Percentiles rank a stretch among this genome's conserved stretches.
These are phyloP conservation scores for Strobilomyces echinocephalus DNA, from an alignment of 768 basidiomycete species.

Conservation along the genomic window DNA sequence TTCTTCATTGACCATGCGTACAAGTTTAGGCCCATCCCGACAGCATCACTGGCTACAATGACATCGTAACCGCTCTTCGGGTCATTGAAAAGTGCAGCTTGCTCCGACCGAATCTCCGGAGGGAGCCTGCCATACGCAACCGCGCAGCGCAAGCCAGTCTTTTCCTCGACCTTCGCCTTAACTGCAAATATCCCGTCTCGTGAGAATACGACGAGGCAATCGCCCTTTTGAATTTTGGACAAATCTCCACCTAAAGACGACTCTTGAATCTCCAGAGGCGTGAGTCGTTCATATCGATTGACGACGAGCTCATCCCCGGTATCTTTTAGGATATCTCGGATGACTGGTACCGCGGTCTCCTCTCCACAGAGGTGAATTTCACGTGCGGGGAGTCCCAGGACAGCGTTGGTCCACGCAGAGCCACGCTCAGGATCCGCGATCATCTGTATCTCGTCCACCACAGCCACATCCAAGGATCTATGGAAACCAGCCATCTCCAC, in stretches of 20 bases:
- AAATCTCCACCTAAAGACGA: conserved; percentile 59
- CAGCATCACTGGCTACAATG: conserved; percentile 89
- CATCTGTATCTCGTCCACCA: conserved; percentile 98
- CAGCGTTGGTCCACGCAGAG: conserved; percentile 73
- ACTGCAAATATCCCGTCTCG: conserved; percentile 69
- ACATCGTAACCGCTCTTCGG: conserved; percentile 80
- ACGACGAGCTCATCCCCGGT: conserved; percentile 82
- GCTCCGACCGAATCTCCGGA: conserved; percentile 86
- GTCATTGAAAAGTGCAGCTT: conserved; percentile 90
- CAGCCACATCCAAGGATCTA: conserved; percentile 64
- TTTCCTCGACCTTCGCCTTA: conserved; percentile 66
- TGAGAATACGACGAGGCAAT: conserved; percentile 88
- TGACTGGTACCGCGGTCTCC: conserved; percentile 82
- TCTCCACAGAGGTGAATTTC: conserved; percentile 97
- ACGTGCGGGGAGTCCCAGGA: conserved; percentile 68
- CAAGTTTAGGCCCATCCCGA: conserved; percentile 98
- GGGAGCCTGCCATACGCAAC: conserved; percentile 91
- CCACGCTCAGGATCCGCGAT: conserved; percentile 78
- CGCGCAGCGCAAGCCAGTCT: conserved; percentile 76
- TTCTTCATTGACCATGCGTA: conserved; percentile 35
- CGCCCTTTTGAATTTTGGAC: conserved; percentile 64
- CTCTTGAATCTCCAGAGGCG: conserved; percentile 71
- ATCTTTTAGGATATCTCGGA: conserved; percentile 59
- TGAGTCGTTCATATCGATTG: conserved; percentile 81
- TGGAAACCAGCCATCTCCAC: conserved; percentile 78